Conservation (phyloP, 805 yeast genomes). For the Teunomyces gatunensis region DNA sequence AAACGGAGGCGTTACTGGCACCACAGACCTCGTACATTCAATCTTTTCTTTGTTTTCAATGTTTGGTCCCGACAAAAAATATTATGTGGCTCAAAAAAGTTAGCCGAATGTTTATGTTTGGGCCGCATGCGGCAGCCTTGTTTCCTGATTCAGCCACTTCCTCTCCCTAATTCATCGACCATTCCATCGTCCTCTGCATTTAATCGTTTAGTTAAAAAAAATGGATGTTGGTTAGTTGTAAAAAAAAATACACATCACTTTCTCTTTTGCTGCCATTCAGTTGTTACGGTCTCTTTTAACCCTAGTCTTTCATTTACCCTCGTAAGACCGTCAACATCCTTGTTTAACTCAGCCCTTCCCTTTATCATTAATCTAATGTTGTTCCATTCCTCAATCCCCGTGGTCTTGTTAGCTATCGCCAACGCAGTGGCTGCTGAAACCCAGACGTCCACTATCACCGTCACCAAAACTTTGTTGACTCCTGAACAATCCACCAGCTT, state of each 20-base stretch:
- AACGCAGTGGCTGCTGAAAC: slow-evolving; percentile 21
- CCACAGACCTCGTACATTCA: neutral
- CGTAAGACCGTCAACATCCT: neutral
- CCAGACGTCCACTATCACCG: slow-evolving; percentile 41
- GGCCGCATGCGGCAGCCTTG: neutral
- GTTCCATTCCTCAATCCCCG: slow-evolving; percentile 11
- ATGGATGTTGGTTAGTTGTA: neutral
- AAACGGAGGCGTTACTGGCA: neutral
- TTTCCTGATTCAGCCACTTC: neutral
- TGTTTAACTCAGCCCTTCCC: slow-evolving; percentile 1
- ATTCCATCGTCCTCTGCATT: neutral
- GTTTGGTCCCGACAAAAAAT: neutral
- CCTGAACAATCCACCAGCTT: slow-evolving; percentile 43
- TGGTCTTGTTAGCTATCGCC: slow-evolving; percentile 10
- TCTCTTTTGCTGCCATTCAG: neutral
- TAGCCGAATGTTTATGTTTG: neutral
- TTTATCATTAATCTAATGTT: no score
- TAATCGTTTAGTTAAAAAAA: neutral
- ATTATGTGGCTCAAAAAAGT: neutral
- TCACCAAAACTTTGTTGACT: slow-evolving; percentile 45
- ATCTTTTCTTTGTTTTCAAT: neutral
- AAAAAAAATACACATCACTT: neutral
- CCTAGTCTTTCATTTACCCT: slow-evolving; percentile 8
- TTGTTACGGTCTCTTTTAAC: slow-evolving; percentile 1
- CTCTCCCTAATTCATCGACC: neutral